Evolutionary conservation across 2,329 filamentous ascomycete genomes (phyloP).

Genomic region (Colletotrichum incanum): DNA sequence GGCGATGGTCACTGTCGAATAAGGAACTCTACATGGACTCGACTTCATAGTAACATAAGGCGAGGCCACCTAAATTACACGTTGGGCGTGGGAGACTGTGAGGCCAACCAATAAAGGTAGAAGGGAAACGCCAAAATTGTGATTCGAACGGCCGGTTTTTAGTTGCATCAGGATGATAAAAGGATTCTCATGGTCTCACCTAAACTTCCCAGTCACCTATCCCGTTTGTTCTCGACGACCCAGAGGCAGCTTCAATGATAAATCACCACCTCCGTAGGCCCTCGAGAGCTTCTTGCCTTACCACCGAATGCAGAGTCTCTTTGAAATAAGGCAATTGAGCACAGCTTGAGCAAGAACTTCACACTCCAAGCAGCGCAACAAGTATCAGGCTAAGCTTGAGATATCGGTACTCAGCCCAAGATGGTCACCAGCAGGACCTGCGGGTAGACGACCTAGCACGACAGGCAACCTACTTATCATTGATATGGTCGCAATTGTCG

Average conservation of each 20-base stretch:
- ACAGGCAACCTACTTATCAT: neutral
- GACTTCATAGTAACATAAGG: neutral
- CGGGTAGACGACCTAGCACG: neutral
- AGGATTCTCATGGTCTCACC: neutral
- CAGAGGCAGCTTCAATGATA: neutral
- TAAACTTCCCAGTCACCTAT: neutral
- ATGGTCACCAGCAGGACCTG: neutral
- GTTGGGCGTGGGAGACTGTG: neutral
- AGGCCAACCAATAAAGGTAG: too few relatives aligned
- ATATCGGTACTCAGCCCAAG: neutral
- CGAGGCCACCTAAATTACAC: neutral
- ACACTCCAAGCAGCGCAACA: neutral
- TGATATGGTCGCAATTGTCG: neutral
- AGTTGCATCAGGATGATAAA: neutral
- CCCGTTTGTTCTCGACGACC: neutral
- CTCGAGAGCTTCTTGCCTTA: neutral
- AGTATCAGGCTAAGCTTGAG: neutral
- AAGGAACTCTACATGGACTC: neutral
- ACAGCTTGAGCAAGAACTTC: neutral
- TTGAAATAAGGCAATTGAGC: neutral
- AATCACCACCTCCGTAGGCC: neutral
- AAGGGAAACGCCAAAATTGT: neutral
- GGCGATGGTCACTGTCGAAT: neutral
- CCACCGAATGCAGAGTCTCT: neutral
- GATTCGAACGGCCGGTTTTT: neutral